Conservation (phyloP, 768 basidiomycete genomes). For the Lactifluus subvellereus region DNA sequence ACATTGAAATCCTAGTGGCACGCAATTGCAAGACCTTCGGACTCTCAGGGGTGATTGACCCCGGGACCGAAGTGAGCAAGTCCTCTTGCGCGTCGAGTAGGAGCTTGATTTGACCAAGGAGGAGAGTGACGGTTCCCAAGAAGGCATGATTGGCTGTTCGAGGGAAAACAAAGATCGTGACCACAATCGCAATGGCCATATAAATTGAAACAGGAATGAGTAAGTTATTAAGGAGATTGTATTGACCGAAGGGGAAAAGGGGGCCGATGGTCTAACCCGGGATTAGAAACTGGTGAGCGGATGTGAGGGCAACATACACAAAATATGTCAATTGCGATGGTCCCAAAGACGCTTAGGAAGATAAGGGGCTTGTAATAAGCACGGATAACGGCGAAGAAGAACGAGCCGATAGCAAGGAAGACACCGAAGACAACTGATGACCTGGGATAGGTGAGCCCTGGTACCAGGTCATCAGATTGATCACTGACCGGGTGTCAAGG, state of each 20-base stretch:
- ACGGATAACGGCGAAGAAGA: slow-evolving; percentile 41
- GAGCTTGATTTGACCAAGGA: slow-evolving; percentile 30
- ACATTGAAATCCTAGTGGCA: slow-evolving; percentile 24
- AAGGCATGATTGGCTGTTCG: slow-evolving; percentile 43
- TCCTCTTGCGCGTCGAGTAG: slow-evolving; percentile 34
- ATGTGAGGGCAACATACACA: slow-evolving; percentile 30
- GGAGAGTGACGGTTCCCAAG: slow-evolving; percentile 30
- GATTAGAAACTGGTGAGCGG: background rate
- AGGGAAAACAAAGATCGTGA: slow-evolving; percentile 47
- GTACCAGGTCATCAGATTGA: background rate
- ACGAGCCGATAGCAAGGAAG: slow-evolving; percentile 43
- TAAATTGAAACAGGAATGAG: slow-evolving; percentile 43
- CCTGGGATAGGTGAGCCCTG: slow-evolving; percentile 25
- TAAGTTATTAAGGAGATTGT: slow-evolving; percentile 39
- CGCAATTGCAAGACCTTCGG: slow-evolving; percentile 26
- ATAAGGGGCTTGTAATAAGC: slow-evolving; percentile 43
- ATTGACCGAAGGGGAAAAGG: slow-evolving; percentile 43
- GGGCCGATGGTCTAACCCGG: slow-evolving; percentile 39
- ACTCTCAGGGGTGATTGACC: slow-evolving; percentile 25
- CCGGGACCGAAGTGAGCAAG: slow-evolving; percentile 25
- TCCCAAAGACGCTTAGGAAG: slow-evolving; percentile 42
- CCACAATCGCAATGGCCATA: slow-evolving; percentile 43
- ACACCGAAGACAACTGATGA: slow-evolving; percentile 43
- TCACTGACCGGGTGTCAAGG: slow-evolving; percentile 38
- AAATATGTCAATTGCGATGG: slow-evolving; percentile 42